Percentiles rank a stretch among this genome's conserved stretches.
These are phyloP conservation scores for Globisporangium middletonii DNA, from an alignment of 352 stramenopile genomes.

Conservation along the genomic window DNA sequence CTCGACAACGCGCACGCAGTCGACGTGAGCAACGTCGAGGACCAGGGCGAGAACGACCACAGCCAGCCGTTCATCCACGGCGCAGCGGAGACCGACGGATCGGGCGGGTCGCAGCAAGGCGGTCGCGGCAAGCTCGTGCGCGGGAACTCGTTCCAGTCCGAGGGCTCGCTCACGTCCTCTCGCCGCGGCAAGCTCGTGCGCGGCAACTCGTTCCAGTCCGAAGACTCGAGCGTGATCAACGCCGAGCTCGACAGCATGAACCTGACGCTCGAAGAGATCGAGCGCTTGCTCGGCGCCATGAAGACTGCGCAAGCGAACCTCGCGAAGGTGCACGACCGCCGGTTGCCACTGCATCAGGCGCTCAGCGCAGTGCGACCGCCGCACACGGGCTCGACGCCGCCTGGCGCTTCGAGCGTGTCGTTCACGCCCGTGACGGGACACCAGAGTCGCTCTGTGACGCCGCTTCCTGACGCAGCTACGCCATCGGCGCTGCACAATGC, in stretches of 20 bases:
- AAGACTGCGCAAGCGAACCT: conserved; percentile 30
- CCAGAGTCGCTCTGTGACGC: not conserved
- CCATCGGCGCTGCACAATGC: not conserved
- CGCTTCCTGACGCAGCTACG: conserved; percentile 1
- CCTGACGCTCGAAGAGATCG: conserved; percentile 34
- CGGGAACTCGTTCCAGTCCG: conserved; percentile 31
- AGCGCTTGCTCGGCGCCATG: conserved; percentile 32
- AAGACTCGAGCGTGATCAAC: conserved; percentile 33
- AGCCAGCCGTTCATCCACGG: conserved; percentile 36
- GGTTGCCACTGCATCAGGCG: conserved; percentile 34
- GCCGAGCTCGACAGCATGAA: conserved; percentile 45
- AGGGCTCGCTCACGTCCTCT: not conserved
- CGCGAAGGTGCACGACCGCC: conserved; percentile 32
- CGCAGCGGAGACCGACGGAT: conserved; percentile 1
- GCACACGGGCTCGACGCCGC: not conserved
- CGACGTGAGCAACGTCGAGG: conserved; percentile 45
- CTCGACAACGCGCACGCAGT: conserved; percentile 62
- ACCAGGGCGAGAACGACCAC: conserved; percentile 17
- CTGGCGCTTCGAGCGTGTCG: not conserved
- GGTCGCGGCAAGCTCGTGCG: conserved; percentile 17
- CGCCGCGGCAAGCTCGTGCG: conserved; percentile 19
- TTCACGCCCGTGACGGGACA: conserved; percentile 4
- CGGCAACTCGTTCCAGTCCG: conserved; percentile 36
- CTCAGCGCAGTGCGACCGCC: conserved; percentile 12
- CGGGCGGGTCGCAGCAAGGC: conserved; percentile 6